Evolutionary conservation across 2,329 filamentous ascomycete species (phyloP), one percentile per base, ranked within the genome.

Genomic region (Penicillium palitans): DNA sequence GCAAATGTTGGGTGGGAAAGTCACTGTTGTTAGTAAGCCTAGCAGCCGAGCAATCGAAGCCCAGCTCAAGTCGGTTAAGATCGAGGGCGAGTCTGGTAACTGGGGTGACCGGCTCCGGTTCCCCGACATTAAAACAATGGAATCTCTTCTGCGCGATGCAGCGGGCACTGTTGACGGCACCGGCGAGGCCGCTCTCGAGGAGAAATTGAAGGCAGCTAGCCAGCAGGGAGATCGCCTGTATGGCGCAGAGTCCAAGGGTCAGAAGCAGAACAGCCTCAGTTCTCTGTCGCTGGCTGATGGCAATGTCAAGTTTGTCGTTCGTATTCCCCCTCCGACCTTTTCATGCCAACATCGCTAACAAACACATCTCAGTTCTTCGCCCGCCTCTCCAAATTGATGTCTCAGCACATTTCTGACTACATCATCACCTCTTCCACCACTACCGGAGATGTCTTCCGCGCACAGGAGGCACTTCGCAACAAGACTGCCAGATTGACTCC

Each of bases 331-430:
- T 48, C 9, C 44, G 35, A 10, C 3, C 19, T 48, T 56, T 45
- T 45, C 3, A 31, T 17, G 25, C 48, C 33, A 46, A 46, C 41
- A 21, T 55, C 25, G 55, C 61, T 62, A 63, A 64, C 46, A 27
- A 13, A 31, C 25, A 6, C n/a, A 17, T 33, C 24, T 33, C 27
- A 97, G 93, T 82, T 95, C 64, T 79, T 87, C 68, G 96, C 96
- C 78, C 88, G 91, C 59, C 79, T 92, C 61, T 86, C 89, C 73
- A 90, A 95, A 73, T 81, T 96, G 60, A 93, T 89, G n/a, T 90
- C 91, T 60, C 84, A 87, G 61, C 84, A 85, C 59, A 80, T 96
- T 64, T 81, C 89, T 17, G 93, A 97, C 75, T 80, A 84, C 47
- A 82, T 84, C 65, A 83, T 96, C 60, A 77, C 79, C 50, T 78